A percentile compares a stretch with the other conserved stretches of the same genome.
Conservation (phyloP, 768 basidiomycete species). For the Punctularia strigosozonata region DNA sequence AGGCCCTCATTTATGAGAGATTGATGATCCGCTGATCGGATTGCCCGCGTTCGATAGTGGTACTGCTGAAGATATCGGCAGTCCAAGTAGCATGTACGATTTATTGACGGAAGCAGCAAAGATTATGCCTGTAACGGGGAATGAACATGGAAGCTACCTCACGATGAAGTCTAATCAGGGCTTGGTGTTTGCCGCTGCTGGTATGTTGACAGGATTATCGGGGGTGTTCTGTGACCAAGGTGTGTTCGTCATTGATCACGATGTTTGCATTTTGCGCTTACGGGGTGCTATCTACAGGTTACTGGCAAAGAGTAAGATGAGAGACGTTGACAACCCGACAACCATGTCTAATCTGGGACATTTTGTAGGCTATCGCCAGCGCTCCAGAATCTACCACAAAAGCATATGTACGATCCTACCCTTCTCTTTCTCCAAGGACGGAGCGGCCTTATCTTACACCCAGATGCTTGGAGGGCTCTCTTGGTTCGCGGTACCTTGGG, state of each 20-base stretch:
- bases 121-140: slow-evolving; percentile 36
- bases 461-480: slow-evolving; percentile 48
- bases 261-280: slow-evolving; percentile 6
- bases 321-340: no score
- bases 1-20: no score
- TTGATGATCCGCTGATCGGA: no score
- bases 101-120: slow-evolving; percentile 33
- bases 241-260: no score
- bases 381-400: slow-evolving; percentile 38
- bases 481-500: slow-evolving; percentile 46
- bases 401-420: no score
- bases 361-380: slow-evolving; percentile 33
- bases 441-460: no score
- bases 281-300: slow-evolving; percentile 21
- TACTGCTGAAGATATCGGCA: slow-evolving; percentile 70
- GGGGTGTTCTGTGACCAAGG: slow-evolving; percentile 42
- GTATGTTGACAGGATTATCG: slow-evolving; percentile 28
- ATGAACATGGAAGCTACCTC: slow-evolving; percentile 37
- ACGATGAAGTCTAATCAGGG: slow-evolving; percentile 38
- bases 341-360: no score
- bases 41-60: no score
- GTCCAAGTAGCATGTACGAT: slow-evolving; percentile 31
- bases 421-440: no score
- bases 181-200: slow-evolving; percentile 28
- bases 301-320: slow-evolving; percentile 42